phyloP scores from a whole-genome alignment of 164 flowering plant genomes.

The Macadamia integrifolia region DNA sequence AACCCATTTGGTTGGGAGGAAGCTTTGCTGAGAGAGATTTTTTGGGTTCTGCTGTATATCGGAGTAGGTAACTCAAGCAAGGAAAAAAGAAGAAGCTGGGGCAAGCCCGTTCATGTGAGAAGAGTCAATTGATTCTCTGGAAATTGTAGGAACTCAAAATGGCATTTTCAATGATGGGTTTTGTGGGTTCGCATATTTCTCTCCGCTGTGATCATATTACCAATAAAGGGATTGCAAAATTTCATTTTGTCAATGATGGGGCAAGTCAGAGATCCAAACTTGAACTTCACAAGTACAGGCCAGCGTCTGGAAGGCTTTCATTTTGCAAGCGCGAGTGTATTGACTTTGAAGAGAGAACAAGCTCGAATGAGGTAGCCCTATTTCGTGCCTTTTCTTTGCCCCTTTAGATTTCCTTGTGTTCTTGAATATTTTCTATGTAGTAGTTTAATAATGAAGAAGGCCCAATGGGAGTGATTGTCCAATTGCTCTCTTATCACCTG shows the following conservation, averaged over 20 bases:
- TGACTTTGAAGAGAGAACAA: constrained; percentile 61
- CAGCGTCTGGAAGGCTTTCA: constrained; percentile 12
- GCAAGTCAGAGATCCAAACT: constrained; percentile 11
- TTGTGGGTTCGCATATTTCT: constrained; percentile 18
- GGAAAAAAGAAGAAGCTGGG: neutral
- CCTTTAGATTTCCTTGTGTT: neutral
- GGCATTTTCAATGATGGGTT: constrained; percentile 34
- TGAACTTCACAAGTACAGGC: constrained; percentile 16
- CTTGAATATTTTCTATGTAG: neutral
- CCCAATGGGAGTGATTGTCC: neutral
- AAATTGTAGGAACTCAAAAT: constrained; percentile 12
- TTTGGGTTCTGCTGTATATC: too few relatives aligned
- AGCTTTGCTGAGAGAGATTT: too few relatives aligned
- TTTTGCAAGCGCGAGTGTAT: constrained; percentile 25
- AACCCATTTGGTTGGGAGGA: too few relatives aligned
- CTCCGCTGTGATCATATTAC: neutral
- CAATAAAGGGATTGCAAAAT: constrained; percentile 10
- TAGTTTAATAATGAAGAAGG: neutral
- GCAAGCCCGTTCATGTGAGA: neutral
- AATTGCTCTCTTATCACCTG: neutral
- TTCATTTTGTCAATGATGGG: constrained; percentile 12
- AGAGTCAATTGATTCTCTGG: neutral
- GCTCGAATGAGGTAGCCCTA: constrained; percentile 61
- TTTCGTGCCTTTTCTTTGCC: neutral
- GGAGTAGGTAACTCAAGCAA: neutral